A percentile compares a stretch with the other conserved stretches of the same genome.
Evolutionary conservation across 1,139 yeast genomes (phyloP).

Genomic region (Scheffersomyces titani): DNA sequence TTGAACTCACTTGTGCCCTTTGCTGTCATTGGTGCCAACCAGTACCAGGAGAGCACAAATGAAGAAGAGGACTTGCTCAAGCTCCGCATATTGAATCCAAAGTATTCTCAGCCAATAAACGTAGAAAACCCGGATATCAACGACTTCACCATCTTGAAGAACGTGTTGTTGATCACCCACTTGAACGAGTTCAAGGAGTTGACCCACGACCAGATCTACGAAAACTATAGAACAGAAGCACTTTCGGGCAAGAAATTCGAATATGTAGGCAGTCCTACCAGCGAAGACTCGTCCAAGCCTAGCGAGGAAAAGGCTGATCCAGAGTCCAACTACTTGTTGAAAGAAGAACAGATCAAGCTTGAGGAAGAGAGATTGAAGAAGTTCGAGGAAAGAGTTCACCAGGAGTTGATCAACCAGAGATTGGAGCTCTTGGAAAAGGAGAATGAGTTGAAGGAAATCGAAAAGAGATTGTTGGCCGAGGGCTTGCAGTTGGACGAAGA

Average conservation of each 20-base stretch:
- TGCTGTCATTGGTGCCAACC: constrained; percentile 46
- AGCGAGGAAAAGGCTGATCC: constrained; percentile 29
- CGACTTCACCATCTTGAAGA: constrained; percentile 66
- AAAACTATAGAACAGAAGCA: constrained; percentile 70
- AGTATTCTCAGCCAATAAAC: constrained; percentile 39
- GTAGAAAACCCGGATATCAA: constrained; percentile 59
- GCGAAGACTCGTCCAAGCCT: constrained; percentile 9
- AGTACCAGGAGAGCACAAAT: constrained; percentile 35
- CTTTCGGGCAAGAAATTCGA: constrained; percentile 52
- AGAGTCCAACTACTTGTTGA: constrained; percentile 54
- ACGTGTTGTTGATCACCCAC: constrained; percentile 73
- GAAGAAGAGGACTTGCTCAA: constrained; percentile 37
- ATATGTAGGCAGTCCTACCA: constrained; percentile 27
- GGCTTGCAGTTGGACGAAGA: constrained; percentile 46
- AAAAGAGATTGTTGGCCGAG: constrained; percentile 68
- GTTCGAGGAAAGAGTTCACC: constrained; percentile 85
- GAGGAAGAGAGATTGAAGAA: constrained; percentile 80
- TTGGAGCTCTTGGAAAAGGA: constrained; percentile 86
- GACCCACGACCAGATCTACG: constrained; percentile 68
- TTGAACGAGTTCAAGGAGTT: constrained; percentile 72
- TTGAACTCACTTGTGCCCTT: constrained; percentile 44
- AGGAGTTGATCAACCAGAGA: constrained; percentile 81
- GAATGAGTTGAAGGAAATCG: constrained; percentile 81
- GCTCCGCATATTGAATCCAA: constrained; percentile 39
- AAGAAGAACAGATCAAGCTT: constrained; percentile 78